A percentile compares a stretch with the other conserved stretches of the same genome.
These are phyloP conservation scores for Mycena albidolilacea DNA, from an alignment of 768 basidiomycete species.

Conservation along the genomic window DNA sequence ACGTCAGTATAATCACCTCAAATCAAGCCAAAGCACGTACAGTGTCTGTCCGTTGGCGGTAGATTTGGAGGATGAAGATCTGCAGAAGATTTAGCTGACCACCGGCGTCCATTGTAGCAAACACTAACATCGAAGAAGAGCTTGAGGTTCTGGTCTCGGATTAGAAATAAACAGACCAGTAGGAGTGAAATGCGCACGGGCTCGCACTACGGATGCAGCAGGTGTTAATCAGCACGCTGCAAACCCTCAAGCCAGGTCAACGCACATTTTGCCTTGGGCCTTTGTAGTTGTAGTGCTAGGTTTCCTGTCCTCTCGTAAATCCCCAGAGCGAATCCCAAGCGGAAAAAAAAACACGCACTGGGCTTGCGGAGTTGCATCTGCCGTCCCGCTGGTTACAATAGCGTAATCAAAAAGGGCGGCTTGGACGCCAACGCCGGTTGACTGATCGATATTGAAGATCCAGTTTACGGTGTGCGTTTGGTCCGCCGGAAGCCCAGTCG, in stretches of 20 bases:
- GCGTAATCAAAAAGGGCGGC: constrained; percentile 36
- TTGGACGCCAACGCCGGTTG: constrained; percentile 30
- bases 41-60: background rate
- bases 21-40: background rate
- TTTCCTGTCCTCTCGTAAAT: background rate
- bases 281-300: background rate
- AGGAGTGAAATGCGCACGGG: constrained; percentile 8
- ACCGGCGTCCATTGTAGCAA: too few species aligned
- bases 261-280: constrained; percentile 2
- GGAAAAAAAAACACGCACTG: constrained; percentile 1
- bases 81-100: background rate
- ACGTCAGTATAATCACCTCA: background rate
- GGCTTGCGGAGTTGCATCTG: background rate
- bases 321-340: background rate
- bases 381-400: constrained; percentile 35
- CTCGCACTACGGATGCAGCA: background rate
- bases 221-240: background rate
- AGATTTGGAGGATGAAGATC: background rate
- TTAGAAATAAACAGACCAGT: background rate
- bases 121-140: constrained; percentile 4
- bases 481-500: constrained; percentile 34
- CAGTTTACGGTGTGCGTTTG: constrained; percentile 33
- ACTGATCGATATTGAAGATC: constrained; percentile 28
- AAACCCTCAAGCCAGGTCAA: background rate
- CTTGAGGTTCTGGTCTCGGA: background rate